A percentile compares a stretch with the other conserved stretches of the same genome.
phyloP scores from a whole-genome alignment of 2,329 filamentous ascomycete genomes.

The Trichophyton verrucosum region DNA sequence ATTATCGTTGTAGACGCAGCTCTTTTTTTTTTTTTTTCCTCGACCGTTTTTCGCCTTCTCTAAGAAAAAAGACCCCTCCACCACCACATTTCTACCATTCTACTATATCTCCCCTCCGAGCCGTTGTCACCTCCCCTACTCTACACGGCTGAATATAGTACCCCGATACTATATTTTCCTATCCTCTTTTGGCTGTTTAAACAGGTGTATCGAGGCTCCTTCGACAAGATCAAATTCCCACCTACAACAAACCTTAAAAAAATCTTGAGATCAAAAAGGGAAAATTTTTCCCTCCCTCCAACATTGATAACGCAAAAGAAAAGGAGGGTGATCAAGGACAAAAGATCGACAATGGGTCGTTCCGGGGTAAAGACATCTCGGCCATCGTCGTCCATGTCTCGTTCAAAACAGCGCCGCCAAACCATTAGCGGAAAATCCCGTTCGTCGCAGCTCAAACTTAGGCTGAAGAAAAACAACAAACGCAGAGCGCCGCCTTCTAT shows the following conservation, averaged over 20 bases:
- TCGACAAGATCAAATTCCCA: background rate
- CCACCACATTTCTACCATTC: background rate
- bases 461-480: slow-evolving; percentile 9
- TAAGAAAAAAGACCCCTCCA: background rate
- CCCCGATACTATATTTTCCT: background rate
- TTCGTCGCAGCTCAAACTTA: slow-evolving; percentile 2
- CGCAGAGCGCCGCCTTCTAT: slow-evolving; percentile 17
- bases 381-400: background rate
- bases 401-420: slow-evolving; percentile 8
- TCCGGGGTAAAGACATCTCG: background rate
- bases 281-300: background rate
- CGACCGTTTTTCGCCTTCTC: background rate
- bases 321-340: background rate
- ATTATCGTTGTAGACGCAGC: background rate
- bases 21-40: background rate
- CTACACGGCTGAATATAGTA: background rate
- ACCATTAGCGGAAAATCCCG: slow-evolving; percentile 9
- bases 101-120: background rate
- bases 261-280: background rate
- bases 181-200: background rate
- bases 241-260: background rate
- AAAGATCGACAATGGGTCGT: background rate
- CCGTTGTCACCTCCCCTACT: background rate
- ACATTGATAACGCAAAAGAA: background rate
- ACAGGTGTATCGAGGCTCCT: background rate